Evolutionary conservation across 805 yeast genomes (phyloP).

Genomic region (Yarrowia sp.): DNA sequence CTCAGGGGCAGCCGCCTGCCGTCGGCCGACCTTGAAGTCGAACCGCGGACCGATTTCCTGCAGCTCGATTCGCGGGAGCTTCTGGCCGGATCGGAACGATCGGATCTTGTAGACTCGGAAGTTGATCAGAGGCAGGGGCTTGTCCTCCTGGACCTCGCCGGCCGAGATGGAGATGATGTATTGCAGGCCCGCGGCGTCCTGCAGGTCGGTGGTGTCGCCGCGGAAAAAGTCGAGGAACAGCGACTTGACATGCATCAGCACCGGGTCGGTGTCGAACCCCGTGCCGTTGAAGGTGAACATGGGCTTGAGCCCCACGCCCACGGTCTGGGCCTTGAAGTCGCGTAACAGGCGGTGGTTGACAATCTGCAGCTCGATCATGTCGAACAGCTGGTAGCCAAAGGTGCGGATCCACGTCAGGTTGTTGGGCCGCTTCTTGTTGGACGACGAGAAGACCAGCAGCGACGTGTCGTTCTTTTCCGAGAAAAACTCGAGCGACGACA

Average conservation of each 20-base stretch:
- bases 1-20: slow-evolving; percentile 77
- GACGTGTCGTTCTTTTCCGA: slow-evolving; percentile 93
- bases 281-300: slow-evolving; percentile 92
- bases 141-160: slow-evolving; percentile 71
- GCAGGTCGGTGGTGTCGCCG: slow-evolving; percentile 71
- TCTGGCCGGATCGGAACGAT: slow-evolving; percentile 75
- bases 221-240: slow-evolving; percentile 87
- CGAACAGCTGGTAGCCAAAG: slow-evolving; percentile 85
- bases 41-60: slow-evolving; percentile 95
- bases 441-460: slow-evolving; percentile 70
- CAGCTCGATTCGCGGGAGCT: slow-evolving; percentile 88
- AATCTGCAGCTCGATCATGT: slow-evolving; percentile 86
- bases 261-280: slow-evolving; percentile 85
- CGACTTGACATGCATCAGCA: slow-evolving; percentile 79
- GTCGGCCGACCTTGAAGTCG: slow-evolving; percentile 89
- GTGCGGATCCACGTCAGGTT: slow-evolving; percentile 85
- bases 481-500: slow-evolving; percentile 79
- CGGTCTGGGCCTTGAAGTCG: slow-evolving; percentile 79
- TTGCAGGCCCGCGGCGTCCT: slow-evolving; percentile 94
- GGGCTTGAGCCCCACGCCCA: slow-evolving; percentile 87
- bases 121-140: slow-evolving; percentile 71
- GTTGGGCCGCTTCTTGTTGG: slow-evolving; percentile 90
- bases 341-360: slow-evolving; percentile 65
- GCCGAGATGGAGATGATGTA: slow-evolving; percentile 80
- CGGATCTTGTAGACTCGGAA: slow-evolving; percentile 89